These are phyloP conservation scores for Thuja plicata DNA, from an alignment of 83 land plant genomes.

Conservation along the genomic window DNA sequence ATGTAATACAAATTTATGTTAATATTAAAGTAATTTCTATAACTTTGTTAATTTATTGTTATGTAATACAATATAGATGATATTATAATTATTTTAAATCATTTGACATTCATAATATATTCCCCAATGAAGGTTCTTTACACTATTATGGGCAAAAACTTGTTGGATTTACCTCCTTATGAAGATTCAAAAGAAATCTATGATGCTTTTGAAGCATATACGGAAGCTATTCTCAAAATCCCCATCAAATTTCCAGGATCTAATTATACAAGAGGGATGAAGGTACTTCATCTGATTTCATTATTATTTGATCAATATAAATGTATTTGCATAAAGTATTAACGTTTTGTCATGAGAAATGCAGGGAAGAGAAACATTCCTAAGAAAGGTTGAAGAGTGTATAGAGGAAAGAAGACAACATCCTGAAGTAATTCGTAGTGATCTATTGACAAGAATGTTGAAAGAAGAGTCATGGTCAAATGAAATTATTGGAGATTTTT, in stretches of 20 bases:
- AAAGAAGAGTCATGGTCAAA: not conserved
- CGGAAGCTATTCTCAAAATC: not conserved
- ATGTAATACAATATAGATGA: too few relatives aligned
- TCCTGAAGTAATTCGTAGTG: not conserved
- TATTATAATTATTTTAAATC: too few relatives aligned
- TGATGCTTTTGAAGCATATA: not conserved
- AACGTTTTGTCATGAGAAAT: not conserved
- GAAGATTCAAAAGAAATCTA: not conserved
- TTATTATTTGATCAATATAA: not conserved
- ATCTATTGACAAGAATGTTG: not conserved
- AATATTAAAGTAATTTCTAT: too few relatives aligned
- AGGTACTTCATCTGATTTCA: not conserved
- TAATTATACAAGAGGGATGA: not conserved
- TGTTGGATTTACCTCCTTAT: not conserved
- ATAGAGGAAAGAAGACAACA: not conserved
- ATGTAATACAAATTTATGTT: too few relatives aligned
- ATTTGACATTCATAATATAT: too few relatives aligned
- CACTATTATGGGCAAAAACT: not conserved
- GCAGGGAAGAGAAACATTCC: not conserved
- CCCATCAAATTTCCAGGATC: not conserved
- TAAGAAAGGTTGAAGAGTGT: not conserved
- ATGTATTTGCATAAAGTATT: too few relatives aligned
- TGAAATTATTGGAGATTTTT: not conserved
- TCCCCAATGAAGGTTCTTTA: not conserved
- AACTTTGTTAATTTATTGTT: too few relatives aligned